phyloP scores from a whole-genome alignment of 305 asterid species.

The Fraxinus albicans region DNA sequence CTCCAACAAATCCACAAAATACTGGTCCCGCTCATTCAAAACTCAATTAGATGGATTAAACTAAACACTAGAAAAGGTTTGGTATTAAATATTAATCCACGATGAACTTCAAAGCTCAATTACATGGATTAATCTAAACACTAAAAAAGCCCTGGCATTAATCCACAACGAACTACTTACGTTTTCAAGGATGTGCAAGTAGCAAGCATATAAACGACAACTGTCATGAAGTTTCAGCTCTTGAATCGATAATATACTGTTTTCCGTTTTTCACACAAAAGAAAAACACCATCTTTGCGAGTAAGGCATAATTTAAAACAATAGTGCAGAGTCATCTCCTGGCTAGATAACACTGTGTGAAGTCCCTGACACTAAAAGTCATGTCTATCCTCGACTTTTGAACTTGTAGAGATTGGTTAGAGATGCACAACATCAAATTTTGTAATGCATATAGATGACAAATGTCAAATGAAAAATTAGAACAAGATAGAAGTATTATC shows the following conservation, averaged over 20 bases:
- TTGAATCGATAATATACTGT: neutral
- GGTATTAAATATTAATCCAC: neutral
- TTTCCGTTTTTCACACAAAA: neutral
- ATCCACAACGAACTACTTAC: neutral
- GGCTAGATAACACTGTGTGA: neutral
- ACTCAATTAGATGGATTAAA: neutral
- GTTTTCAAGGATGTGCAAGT: constrained; percentile 2
- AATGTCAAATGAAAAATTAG: neutral
- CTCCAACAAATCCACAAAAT: neutral
- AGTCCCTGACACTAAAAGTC: neutral
- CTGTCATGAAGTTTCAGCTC: neutral
- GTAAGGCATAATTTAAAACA: neutral
- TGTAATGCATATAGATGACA: neutral
- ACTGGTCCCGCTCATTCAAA: neutral
- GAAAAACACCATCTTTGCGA: neutral
- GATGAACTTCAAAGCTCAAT: neutral
- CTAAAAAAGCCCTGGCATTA: neutral
- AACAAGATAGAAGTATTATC: neutral
- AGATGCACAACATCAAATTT: neutral
- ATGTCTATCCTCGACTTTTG: neutral
- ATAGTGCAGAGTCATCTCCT: neutral
- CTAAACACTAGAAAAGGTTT: neutral
- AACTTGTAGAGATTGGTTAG: neutral
- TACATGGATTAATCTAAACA: constrained; percentile 1
- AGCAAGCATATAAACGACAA: constrained; percentile 4